Percentiles rank a stretch among this genome's conserved stretches.
These are phyloP conservation scores for Rhododendron ovatum DNA, from an alignment of 148 eudicot species.

Conservation along the genomic window DNA sequence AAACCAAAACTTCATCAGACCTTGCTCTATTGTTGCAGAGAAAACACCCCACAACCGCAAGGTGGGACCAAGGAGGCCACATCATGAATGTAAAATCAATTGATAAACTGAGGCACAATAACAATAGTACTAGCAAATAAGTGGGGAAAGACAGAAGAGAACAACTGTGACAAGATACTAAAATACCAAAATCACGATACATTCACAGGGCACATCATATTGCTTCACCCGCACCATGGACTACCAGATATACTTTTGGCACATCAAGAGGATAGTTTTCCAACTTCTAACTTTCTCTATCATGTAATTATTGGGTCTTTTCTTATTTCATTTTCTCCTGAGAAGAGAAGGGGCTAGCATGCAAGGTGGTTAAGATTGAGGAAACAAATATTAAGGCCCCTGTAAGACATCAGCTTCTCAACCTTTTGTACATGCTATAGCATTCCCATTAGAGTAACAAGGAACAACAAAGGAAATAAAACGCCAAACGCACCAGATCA, in stretches of 20 bases:
- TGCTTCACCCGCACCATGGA: background rate
- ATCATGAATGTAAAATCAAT: background rate
- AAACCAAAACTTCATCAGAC: background rate
- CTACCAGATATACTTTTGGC: background rate
- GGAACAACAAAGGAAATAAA: background rate
- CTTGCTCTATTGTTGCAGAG: background rate
- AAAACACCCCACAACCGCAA: background rate
- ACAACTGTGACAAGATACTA: background rate
- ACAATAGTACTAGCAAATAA: background rate
- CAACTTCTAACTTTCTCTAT: background rate
- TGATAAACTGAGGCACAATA: background rate
- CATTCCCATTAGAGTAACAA: background rate
- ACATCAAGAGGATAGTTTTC: background rate
- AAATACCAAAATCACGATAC: background rate
- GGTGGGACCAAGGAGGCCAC: background rate
- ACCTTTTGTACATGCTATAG: background rate
- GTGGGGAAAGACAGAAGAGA: background rate
- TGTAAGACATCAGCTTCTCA: background rate
- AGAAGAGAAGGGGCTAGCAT: background rate
- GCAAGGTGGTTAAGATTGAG: background rate
- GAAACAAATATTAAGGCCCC: background rate
- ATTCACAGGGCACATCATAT: background rate
- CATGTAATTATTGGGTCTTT: background rate
- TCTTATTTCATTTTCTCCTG: background rate
- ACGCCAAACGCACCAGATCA: conserved; percentile 62